Evolutionary conservation across 768 basidiomycete genomes (phyloP).

Genomic region (Tephrocybe sp.): DNA sequence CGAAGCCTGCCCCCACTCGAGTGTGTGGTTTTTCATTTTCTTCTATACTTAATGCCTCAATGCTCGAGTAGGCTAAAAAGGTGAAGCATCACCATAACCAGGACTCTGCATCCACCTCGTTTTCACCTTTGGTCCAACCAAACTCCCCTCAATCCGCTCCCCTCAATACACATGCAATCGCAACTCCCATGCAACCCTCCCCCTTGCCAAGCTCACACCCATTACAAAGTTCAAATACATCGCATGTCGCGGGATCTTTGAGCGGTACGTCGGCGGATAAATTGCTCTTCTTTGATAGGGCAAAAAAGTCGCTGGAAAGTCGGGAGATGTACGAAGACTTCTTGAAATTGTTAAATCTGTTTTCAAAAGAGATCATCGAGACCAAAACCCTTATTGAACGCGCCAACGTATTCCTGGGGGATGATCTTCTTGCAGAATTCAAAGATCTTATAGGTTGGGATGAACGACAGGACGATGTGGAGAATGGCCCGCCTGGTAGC

Average conservation of each 20-base stretch:
- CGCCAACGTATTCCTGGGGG: constrained; percentile 79
- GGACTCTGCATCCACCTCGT: constrained; percentile 55
- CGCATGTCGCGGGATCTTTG: constrained; percentile 31
- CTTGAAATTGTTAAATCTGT: constrained; percentile 88
- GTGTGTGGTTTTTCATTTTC: constrained; percentile 32
- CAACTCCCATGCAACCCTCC: constrained; percentile 17
- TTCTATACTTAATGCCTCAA: constrained; percentile 1
- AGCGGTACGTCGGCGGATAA: constrained; percentile 60
- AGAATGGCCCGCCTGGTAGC: constrained; percentile 76
- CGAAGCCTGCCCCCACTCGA: constrained; percentile 48
- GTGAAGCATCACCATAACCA: constrained; percentile 61
- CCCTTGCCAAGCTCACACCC: constrained; percentile 20
- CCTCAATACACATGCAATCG: constrained; percentile 26
- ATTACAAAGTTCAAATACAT: constrained; percentile 22
- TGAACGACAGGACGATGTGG: constrained; percentile 55
- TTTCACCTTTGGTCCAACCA: constrained; percentile 47
- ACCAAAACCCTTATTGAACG: constrained; percentile 78
- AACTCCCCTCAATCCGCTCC: constrained; percentile 41
- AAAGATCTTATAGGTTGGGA: constrained; percentile 85
- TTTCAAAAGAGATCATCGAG: constrained; percentile 91
- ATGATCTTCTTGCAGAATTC: constrained; percentile 82
- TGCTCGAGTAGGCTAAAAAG: constrained; percentile 52
- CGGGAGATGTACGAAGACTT: constrained; percentile 90
- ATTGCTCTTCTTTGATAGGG: constrained; percentile 91
- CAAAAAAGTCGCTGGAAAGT: constrained; percentile 76